Conservation (phyloP, 164 flowering plant species). For the Chimonanthus praecox region DNA sequence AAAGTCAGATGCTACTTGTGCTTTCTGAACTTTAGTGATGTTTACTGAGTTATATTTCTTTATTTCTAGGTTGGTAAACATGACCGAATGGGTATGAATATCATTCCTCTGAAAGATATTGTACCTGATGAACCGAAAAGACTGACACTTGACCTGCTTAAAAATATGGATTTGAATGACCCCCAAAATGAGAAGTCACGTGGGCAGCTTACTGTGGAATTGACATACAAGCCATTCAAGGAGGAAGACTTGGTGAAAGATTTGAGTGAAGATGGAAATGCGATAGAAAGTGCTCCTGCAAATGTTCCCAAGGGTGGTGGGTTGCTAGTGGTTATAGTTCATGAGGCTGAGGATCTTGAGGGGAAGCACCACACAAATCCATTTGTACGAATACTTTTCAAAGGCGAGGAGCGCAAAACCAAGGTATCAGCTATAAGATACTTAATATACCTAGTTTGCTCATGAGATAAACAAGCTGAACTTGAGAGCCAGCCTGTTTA, state of each 20-base stretch:
- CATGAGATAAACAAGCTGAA: too few species aligned
- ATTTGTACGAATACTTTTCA: slow-evolving; percentile 53
- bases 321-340: slow-evolving; percentile 58
- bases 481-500: too few species aligned
- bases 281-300: slow-evolving; percentile 65
- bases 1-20: neutral
- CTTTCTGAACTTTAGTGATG: neutral
- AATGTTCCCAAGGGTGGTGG: slow-evolving; percentile 87
- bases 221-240: slow-evolving; percentile 64
- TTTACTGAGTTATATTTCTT: neutral
- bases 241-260: slow-evolving; percentile 45
- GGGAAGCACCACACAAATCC: slow-evolving; percentile 94
- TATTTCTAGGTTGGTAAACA: slow-evolving; percentile 64
- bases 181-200: slow-evolving; percentile 65
- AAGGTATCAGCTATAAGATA: slow-evolving; percentile 40
- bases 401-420: slow-evolving; percentile 73
- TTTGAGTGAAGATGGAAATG: slow-evolving; percentile 31
- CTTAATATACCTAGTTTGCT: too few species aligned
- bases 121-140: slow-evolving; percentile 54
- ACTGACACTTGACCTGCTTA: slow-evolving; percentile 56
- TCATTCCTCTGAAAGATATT: slow-evolving; percentile 63
- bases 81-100: slow-evolving; percentile 84
- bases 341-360: slow-evolving; percentile 76
- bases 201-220: slow-evolving; percentile 65
- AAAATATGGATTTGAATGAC: slow-evolving; percentile 71